phyloP scores from a whole-genome alignment of 345 rosid species.

The Corchorus capsularis region DNA sequence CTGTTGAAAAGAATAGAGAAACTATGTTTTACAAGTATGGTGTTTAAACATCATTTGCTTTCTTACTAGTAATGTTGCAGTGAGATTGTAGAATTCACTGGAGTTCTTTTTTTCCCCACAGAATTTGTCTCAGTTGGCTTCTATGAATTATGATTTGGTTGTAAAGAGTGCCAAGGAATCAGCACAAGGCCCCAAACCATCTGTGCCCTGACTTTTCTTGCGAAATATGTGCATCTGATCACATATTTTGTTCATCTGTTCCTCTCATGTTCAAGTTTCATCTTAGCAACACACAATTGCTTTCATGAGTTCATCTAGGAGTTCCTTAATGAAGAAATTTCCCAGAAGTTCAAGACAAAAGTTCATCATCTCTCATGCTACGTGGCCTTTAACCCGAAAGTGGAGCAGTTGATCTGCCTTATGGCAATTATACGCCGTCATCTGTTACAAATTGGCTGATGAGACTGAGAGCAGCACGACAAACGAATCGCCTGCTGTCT shows the following conservation, averaged over 20 bases:
- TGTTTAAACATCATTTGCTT: not conserved
- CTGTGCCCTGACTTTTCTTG: conserved; percentile 36
- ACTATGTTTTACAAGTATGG: not conserved
- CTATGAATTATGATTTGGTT: conserved; percentile 83
- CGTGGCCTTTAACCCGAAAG: not conserved
- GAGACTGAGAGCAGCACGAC: no score
- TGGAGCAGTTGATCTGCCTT: conserved; percentile 1
- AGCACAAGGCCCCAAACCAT: conserved; percentile 49
- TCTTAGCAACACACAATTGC: not conserved
- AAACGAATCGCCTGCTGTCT: no score
- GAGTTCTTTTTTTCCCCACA: conserved; percentile 29
- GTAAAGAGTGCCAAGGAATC: conserved; percentile 57
- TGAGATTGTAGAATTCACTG: not conserved
- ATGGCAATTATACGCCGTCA: conserved; percentile 1
- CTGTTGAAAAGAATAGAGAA: not conserved
- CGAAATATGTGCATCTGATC: not conserved
- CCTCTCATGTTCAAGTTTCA: conserved; percentile 8
- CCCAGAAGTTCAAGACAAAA: conserved; percentile 4
- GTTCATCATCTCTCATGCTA: not conserved
- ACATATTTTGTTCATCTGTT: not conserved
- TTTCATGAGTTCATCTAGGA: conserved; percentile 7
- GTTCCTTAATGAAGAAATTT: not conserved
- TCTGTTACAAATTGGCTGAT: not conserved
- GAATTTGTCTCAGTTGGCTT: conserved; percentile 92
- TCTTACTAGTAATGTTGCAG: not conserved